Base-by-base conservation (phyloP, 1,284 basidiomycete genomes). In the Puccinia triticina region DNA sequence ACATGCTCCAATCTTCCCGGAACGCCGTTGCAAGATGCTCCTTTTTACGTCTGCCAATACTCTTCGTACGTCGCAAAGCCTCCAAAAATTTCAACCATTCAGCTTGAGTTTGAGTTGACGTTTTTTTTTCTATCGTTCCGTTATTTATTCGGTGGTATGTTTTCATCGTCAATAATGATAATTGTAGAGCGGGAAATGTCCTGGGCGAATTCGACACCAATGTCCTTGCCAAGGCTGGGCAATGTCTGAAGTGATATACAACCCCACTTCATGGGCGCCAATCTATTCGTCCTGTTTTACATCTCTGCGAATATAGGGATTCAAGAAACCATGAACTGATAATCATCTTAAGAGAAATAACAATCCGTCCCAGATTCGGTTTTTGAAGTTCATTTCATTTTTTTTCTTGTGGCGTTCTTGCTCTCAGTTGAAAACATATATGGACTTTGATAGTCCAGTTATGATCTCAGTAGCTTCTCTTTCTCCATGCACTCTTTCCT, bases 1-100 rank as follows among this genome's bases (percentile, higher is more conserved):
- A 32, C 2, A 0, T 76, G 74, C 29, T 5, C 10, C 2, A 61
- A 64, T 23, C 12, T 76, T 11, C 37, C 1, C 0, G 14, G 14
- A 5, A 59, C 46, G 0, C 16, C 16, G 18, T 46, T 76, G 18
- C 21, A 0, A n/a, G 34, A 76, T 3, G 14, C 57, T 2, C 18
- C 32, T 76, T 59, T 2, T 46, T 76, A 29, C 37, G 74, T 61
- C 14, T 76, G 74, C 23, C 26, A 76, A 64, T 76, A 76, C 29
- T 7, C 34, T 26, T 57, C 74, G 74, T 76, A 40, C 50, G 71
- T 57, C 43, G 3, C 26, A 32, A 21, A 34, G 29, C 29, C 5
- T 8, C 16, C 12, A 61, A 61, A 61, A 61, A 32, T 34, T 2
- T 5, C 10, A 61, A 61, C 59, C 26, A 57, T 26, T 26, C 5